phyloP scores from a whole-genome alignment of 2,329 filamentous ascomycete genomes.

The Microcyclospora pomicola region DNA sequence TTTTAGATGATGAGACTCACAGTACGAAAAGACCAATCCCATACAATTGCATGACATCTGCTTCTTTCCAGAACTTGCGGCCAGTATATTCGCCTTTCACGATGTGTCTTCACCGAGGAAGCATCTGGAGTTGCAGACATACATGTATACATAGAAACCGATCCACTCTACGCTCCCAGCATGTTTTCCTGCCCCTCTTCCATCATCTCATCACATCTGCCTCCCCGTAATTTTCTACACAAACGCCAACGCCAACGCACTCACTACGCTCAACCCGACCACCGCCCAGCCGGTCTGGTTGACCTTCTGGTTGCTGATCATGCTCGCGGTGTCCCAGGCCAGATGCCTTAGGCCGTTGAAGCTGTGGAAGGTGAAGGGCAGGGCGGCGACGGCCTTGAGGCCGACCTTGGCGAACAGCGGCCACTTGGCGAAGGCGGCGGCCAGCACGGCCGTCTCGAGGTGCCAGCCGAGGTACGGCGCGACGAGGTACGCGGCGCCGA shows the following conservation, averaged over 20 bases:
- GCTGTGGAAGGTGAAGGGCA: conserved; percentile 55
- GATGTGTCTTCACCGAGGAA: too few species aligned
- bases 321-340: conserved; percentile 51
- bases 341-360: conserved; percentile 61
- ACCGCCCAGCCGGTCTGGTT: conserved; percentile 51
- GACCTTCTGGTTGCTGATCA: conserved; percentile 50
- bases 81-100: too few species aligned
- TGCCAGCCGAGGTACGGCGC: conserved; percentile 63
- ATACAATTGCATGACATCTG: too few species aligned
- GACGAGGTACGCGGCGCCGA: conserved; percentile 65
- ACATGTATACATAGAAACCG: too few species aligned
- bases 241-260: conserved; percentile 35
- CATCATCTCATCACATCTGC: too few species aligned
- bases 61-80: too few species aligned
- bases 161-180: too few species aligned
- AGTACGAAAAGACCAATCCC: too few species aligned
- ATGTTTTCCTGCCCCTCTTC: too few species aligned
- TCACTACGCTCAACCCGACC: conserved; percentile 41
- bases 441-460: conserved; percentile 49
- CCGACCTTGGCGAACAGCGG: conserved; percentile 44
- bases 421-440: conserved; percentile 49
- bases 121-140: too few species aligned
- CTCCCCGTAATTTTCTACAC: conserved; percentile 2
- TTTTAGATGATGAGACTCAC: too few species aligned
- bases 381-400: conserved; percentile 45